phyloP scores from a whole-genome alignment of 2,329 filamentous ascomycete genomes.

The Triangularia verruculosa region DNA sequence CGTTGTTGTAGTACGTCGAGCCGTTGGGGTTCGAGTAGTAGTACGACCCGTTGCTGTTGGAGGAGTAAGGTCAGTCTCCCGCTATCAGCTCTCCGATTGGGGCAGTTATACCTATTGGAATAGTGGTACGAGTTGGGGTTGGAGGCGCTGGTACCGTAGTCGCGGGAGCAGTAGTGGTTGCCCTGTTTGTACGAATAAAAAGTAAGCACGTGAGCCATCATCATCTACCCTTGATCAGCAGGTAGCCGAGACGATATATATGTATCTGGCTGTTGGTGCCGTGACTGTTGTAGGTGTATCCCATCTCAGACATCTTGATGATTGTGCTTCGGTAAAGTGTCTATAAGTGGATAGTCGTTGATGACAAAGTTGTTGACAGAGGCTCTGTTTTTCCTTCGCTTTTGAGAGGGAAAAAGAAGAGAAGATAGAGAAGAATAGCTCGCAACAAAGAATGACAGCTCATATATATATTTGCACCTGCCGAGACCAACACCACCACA shows the following conservation, averaged over 20 bases:
- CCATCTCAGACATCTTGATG: slow-evolving; percentile 26
- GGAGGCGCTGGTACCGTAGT: slow-evolving; percentile 26
- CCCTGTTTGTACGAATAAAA: slow-evolving; percentile 17
- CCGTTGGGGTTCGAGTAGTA: slow-evolving; percentile 70
- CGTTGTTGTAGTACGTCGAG: slow-evolving; percentile 66
- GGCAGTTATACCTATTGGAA: slow-evolving; percentile 52
- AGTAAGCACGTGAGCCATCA: too few species aligned
- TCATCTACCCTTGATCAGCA: too few species aligned
- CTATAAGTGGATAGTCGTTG: background rate
- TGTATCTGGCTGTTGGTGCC: slow-evolving; percentile 27
- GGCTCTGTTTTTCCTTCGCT: background rate
- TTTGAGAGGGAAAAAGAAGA: too few species aligned
- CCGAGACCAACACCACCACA: background rate
- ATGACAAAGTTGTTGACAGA: background rate
- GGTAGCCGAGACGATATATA: background rate
- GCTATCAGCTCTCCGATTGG: too few species aligned
- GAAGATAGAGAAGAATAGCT: background rate
- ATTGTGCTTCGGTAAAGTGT: background rate
- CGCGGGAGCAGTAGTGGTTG: slow-evolving; percentile 28
- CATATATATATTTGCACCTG: background rate
- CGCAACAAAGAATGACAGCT: background rate
- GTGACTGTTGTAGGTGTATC: slow-evolving; percentile 24
- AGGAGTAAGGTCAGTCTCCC: background rate
- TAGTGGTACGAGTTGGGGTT: slow-evolving; percentile 62
- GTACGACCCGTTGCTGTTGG: slow-evolving; percentile 58